These are phyloP conservation scores for Calendula officinalis DNA, from an alignment of 129 eudicot genomes.

Conservation along the genomic window DNA sequence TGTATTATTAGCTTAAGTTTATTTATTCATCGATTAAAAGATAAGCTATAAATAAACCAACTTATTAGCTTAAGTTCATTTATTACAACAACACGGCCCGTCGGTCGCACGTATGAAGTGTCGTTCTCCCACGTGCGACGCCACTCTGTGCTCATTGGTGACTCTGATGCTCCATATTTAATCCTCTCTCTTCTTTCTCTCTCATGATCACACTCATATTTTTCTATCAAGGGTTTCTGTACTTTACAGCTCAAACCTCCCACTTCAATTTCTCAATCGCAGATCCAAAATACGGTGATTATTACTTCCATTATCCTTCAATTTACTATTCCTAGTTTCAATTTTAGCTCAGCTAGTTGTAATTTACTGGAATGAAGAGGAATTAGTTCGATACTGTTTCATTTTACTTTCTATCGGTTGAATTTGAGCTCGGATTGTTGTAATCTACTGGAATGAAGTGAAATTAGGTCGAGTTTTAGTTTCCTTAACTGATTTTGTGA, in stretches of 20 bases:
- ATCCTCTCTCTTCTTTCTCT: slow-evolving; percentile 16
- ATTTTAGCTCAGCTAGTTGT: not conserved
- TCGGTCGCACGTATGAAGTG: slow-evolving; percentile 42
- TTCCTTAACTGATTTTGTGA: slow-evolving; percentile 18
- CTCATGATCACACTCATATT: slow-evolving; percentile 33
- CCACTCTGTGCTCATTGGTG: slow-evolving; percentile 33
- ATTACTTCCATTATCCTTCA: not conserved
- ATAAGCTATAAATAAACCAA: too few species aligned
- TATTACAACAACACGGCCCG: not conserved
- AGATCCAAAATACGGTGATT: slow-evolving; percentile 23
- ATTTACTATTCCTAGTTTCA: not conserved
- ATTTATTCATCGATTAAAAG: too few species aligned
- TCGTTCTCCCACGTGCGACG: slow-evolving; percentile 35
- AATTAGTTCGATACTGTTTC: not conserved
- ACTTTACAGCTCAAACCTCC: slow-evolving; percentile 43
- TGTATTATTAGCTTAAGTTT: too few species aligned
- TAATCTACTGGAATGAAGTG: not conserved
- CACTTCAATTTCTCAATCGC: slow-evolving; percentile 25
- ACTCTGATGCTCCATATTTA: slow-evolving; percentile 31
- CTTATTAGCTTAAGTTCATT: too few species aligned
- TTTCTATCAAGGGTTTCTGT: slow-evolving; percentile 20
- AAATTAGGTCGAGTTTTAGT: slow-evolving; percentile 15
- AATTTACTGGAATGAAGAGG: not conserved
- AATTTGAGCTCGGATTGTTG: slow-evolving; percentile 11
- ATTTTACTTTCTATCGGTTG: not conserved